phyloP scores from a whole-genome alignment of 2,329 filamentous ascomycete species.

The Curvularia sp. region DNA sequence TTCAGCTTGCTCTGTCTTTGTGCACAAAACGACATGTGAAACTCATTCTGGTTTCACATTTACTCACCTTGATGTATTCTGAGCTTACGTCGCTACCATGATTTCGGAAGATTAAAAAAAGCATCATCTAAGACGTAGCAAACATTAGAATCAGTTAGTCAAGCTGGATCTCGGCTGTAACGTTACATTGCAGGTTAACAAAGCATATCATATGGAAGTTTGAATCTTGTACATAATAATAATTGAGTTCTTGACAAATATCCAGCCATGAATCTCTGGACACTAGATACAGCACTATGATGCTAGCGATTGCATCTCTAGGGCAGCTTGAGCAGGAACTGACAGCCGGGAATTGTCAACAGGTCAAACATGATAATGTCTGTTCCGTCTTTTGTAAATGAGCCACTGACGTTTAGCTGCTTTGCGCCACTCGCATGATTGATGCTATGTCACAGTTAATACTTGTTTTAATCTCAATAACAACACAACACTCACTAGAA shows the following conservation, averaged over 20 bases:
- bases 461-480: background rate
- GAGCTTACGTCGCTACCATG: background rate
- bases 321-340: slow-evolving; percentile 7
- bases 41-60: background rate
- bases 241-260: background rate
- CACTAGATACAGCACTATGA: background rate
- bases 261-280: background rate
- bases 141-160: background rate
- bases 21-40: background rate
- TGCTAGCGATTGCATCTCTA: background rate
- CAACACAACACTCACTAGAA: background rate
- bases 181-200: background rate
- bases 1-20: background rate
- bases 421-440: background rate
- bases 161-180: background rate
- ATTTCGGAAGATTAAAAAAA: background rate
- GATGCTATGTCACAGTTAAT: slow-evolving; percentile 1
- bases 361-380: background rate
- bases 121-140: background rate
- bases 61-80: background rate
- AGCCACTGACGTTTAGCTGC: slow-evolving; percentile 6
- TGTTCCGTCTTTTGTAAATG: background rate
- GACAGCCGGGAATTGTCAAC: background rate
- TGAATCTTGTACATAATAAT: background rate
- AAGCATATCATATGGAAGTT: background rate